Evolutionary conservation across 106 monocot species (phyloP).

Genomic region (Dioscorea dumetorum): DNA sequence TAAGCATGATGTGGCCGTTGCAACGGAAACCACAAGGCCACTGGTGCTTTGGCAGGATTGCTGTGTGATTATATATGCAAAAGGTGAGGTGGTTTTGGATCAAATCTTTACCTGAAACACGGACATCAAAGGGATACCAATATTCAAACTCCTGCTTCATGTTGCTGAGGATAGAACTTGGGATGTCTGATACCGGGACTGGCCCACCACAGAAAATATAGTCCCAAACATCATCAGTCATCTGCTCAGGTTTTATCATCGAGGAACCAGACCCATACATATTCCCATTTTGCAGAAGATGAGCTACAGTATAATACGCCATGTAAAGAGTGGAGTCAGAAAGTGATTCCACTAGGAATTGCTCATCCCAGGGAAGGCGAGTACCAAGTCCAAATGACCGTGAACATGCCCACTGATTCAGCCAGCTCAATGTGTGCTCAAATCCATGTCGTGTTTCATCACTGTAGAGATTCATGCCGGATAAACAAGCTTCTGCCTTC

Average conservation of each 20-base stretch:
- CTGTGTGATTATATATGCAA: conserved; percentile 84
- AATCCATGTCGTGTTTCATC: conserved; percentile 74
- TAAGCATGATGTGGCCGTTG: conserved; percentile 95
- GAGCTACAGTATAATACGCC: conserved; percentile 88
- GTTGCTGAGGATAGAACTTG: conserved; percentile 37
- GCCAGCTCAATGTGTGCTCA: conserved; percentile 83
- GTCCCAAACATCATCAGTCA: conserved; percentile 90
- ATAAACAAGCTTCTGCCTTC: conserved; percentile 57
- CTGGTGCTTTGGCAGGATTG: conserved; percentile 56
- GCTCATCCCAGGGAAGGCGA: conserved; percentile 84
- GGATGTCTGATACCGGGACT: conserved; percentile 41
- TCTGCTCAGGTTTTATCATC: conserved; percentile 60
- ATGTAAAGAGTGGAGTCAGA: conserved; percentile 97
- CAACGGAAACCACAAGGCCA: conserved; percentile 91
- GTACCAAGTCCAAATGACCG: conserved; percentile 96
- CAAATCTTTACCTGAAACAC: conserved; percentile 90
- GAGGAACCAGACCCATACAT: conserved; percentile 64
- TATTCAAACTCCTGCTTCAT: conserved; percentile 96
- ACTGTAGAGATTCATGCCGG: conserved; percentile 61
- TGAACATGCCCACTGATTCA: conserved; percentile 99
- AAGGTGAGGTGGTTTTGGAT: conserved; percentile 93
- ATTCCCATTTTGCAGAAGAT: conserved; percentile 71
- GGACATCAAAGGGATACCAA: conserved; percentile 94
- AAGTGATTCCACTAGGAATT: conserved; percentile 88
- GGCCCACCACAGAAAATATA: conserved; percentile 54